phyloP scores from a whole-genome alignment of 2,329 filamentous ascomycete species.

The Apiospora rasikravindrae region DNA sequence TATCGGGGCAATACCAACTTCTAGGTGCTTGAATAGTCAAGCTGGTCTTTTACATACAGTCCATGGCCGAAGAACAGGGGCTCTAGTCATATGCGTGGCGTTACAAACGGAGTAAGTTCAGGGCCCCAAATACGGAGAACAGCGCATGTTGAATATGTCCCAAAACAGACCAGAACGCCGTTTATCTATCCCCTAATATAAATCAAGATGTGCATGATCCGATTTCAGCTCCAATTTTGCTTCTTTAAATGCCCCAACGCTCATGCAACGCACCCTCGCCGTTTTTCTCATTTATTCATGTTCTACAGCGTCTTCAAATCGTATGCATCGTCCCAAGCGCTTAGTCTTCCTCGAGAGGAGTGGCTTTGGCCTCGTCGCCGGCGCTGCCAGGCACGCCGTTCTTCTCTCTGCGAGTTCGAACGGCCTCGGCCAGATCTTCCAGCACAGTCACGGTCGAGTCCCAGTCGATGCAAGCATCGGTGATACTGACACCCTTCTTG shows the following conservation, averaged over 20 bases:
- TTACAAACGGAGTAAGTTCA: not conserved
- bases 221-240: not conserved
- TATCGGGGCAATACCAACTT: not conserved
- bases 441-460: constrained; percentile 81
- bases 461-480: constrained; percentile 96
- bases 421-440: constrained; percentile 83
- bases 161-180: constrained; percentile 6
- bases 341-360: constrained; percentile 58
- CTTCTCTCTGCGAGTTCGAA: constrained; percentile 73
- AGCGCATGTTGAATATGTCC: not conserved
- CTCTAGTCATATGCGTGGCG: not conserved
- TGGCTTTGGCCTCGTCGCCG: constrained; percentile 45
- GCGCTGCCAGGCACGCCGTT: constrained; percentile 41
- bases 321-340: not conserved
- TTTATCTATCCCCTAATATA: not conserved
- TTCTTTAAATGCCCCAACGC: constrained; percentile 7
- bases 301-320: constrained; percentile 10
- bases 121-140: not conserved
- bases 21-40: not conserved
- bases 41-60: not conserved
- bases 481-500: constrained; percentile 92
- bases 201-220: not conserved
- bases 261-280: not conserved
- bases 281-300: constrained; percentile 2
- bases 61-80: not conserved